A percentile compares a stretch with the other conserved stretches of the same genome.
phyloP scores from a whole-genome alignment of 371 early-diverging fungal species.

The Mucor sp. region DNA sequence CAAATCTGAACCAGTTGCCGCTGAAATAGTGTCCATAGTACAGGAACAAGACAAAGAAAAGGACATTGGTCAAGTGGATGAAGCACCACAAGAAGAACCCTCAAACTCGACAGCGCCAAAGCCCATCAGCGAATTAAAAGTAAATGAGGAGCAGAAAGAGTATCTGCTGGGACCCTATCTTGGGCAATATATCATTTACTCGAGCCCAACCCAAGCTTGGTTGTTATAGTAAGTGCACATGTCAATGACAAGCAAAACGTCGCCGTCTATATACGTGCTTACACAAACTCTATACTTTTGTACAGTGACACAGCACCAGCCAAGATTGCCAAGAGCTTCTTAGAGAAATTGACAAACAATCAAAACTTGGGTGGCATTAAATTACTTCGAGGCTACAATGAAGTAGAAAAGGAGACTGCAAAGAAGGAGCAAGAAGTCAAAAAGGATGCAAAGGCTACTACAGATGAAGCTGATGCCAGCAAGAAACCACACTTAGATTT shows the following conservation, averaged over 20 bases:
- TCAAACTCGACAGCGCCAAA: not conserved
- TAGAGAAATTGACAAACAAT: slow-evolving; percentile 62
- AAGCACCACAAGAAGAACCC: not conserved
- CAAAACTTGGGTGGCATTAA: slow-evolving; percentile 70
- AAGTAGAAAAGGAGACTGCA: slow-evolving; percentile 53
- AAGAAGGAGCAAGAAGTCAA: slow-evolving; percentile 16
- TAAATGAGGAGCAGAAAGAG: slow-evolving; percentile 64
- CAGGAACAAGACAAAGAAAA: slow-evolving; percentile 1
- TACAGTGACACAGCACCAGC: slow-evolving; percentile 46
- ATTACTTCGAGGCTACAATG: slow-evolving; percentile 74
- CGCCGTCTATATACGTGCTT: not conserved
- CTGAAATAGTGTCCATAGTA: not conserved
- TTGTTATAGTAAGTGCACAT: slow-evolving; percentile 52
- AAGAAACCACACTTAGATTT: not conserved
- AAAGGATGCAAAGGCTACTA: not conserved
- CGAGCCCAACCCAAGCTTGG: slow-evolving; percentile 65
- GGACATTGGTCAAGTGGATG: slow-evolving; percentile 14
- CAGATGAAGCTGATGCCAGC: not conserved
- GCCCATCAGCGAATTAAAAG: slow-evolving; percentile 19
- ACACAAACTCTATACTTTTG: not conserved
- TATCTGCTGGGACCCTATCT: slow-evolving; percentile 71
- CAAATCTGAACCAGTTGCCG: slow-evolving; percentile 3
- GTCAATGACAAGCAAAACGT: not conserved
- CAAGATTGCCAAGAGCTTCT: slow-evolving; percentile 73
- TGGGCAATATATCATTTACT: slow-evolving; percentile 74